A percentile compares a stretch with the other conserved stretches of the same genome.
Evolutionary conservation across 805 yeast genomes (phyloP).

Genomic region (Lipomyces kockii): DNA sequence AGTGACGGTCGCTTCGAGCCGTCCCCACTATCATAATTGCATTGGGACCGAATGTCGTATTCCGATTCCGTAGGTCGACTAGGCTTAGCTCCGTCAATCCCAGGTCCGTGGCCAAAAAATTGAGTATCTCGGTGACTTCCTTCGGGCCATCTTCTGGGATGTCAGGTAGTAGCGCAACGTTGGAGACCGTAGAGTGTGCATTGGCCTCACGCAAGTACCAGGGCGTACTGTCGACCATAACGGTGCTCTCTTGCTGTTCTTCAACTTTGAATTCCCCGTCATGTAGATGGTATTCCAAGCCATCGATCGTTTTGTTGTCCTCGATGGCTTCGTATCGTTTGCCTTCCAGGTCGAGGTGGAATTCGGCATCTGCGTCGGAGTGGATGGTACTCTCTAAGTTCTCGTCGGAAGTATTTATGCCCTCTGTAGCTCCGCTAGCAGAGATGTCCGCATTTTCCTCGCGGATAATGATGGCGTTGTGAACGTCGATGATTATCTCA

Average conservation of each 20-base stretch:
- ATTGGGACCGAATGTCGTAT: slow-evolving; percentile 49
- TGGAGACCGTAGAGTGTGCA: neutral
- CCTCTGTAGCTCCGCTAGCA: neutral
- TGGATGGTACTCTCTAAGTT: neutral
- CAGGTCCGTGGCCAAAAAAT: slow-evolving; percentile 58
- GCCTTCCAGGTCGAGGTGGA: slow-evolving; percentile 14
- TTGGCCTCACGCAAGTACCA: slow-evolving; percentile 30
- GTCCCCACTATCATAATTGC: slow-evolving; percentile 65
- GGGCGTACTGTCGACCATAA: slow-evolving; percentile 18
- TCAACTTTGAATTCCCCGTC: slow-evolving; percentile 24
- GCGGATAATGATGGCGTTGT: slow-evolving; percentile 4
- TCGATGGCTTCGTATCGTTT: slow-evolving; percentile 16
- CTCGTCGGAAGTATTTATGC: neutral
- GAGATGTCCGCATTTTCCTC: neutral
- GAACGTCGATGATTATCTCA: slow-evolving; percentile 13
- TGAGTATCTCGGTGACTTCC: slow-evolving; percentile 52
- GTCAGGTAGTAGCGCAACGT: slow-evolving; percentile 53
- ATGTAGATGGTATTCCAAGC: slow-evolving; percentile 28
- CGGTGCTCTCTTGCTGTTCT: slow-evolving; percentile 1
- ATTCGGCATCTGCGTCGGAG: neutral
- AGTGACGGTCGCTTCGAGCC: slow-evolving; percentile 77
- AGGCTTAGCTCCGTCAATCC: slow-evolving; percentile 68
- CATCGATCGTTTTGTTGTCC: slow-evolving; percentile 13
- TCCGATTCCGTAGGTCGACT: slow-evolving; percentile 62
- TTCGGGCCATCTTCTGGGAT: slow-evolving; percentile 66